Evolutionary conservation across 352 stramenopile species (phyloP), one percentile per base, ranked within the genome.

Genomic region (Globisporangium perplexum): DNA sequence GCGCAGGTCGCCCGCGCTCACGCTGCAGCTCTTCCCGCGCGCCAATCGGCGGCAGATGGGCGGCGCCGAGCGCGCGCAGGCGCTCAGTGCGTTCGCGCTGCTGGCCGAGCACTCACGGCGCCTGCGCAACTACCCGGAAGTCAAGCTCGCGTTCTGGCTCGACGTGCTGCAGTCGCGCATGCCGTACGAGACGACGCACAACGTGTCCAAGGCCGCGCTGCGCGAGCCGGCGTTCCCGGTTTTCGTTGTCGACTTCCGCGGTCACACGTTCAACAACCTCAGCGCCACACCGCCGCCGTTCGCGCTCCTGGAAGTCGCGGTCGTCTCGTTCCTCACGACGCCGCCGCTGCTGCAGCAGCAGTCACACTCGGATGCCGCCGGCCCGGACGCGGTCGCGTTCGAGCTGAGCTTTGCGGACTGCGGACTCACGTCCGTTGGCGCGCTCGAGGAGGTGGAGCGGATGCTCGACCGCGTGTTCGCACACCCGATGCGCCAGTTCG

Each of bases 141-240:
- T 57, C 43, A 59, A 57, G 24, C 23, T 12, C 24, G 57, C 35
- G 14, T 49, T 63, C 33, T 63, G 50, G 57, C 4, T 46, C 5
- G 41, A 47, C 35, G 20, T 63, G 6, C 10, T 63, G 11, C 2
- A 22, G 7, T 55, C 55, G 12, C 11, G n/a, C 0, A 50, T 55
- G 55, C 31, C 30, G 24, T 35, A 33, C 22, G 31, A 49, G 15
- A 7, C 2, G 17, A 47, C 39, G 22, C 11, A 8, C 30, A 4
- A 28, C 14, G 45, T 58, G 10, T 35, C 6, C n/a, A 24, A 47
- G 11, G 22, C 10, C 7, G 24, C n/a, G 17, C 44, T 59, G 30
- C 48, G 31, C 17, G 23, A 26, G 0, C 18, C 53, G 2, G 15
- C 14, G 7, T 59, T 48, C 24, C 53, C 53, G 22, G 0, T 4